Conservation (phyloP, 2,329 filamentous ascomycete genomes). For the Cladobotryum protrusum region DNA sequence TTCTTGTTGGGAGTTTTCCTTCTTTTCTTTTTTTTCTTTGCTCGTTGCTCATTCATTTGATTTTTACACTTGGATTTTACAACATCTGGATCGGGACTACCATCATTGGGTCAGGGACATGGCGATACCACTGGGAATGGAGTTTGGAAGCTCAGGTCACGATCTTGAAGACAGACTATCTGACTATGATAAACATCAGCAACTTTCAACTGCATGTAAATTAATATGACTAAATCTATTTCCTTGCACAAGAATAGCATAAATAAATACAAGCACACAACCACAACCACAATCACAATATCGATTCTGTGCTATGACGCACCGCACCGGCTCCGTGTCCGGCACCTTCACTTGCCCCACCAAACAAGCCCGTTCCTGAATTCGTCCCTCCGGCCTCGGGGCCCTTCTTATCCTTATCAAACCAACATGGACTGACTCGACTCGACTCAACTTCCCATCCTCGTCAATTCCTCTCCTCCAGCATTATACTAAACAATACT, state of each 20-base stretch:
- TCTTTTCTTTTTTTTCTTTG: not conserved
- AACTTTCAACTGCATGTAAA: too few species aligned
- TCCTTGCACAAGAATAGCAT: too few species aligned
- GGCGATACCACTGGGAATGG: too few species aligned
- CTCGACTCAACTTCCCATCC: not conserved
- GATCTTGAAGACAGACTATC: too few species aligned
- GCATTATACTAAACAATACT: too few species aligned
- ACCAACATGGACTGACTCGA: not conserved
- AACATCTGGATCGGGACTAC: not conserved
- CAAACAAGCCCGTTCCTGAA: not conserved
- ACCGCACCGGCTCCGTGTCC: not conserved
- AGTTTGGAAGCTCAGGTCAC: too few species aligned
- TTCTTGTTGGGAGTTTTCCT: not conserved
- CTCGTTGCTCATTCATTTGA: not conserved
- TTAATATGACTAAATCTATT: too few species aligned
- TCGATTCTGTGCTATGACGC: not conserved
- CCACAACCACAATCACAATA: too few species aligned
- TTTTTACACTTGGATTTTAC: not conserved
- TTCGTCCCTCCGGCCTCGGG: slow-evolving; percentile 7
- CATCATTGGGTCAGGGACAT: too few species aligned
- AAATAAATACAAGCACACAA: too few species aligned
- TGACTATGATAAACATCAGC: too few species aligned
- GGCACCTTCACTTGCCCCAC: slow-evolving; percentile 2
- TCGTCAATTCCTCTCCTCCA: not conserved
- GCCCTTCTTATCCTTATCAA: slow-evolving; percentile 7